phyloP scores from a whole-genome alignment of 805 yeast genomes.

The Kodamaea neixiangensis region DNA sequence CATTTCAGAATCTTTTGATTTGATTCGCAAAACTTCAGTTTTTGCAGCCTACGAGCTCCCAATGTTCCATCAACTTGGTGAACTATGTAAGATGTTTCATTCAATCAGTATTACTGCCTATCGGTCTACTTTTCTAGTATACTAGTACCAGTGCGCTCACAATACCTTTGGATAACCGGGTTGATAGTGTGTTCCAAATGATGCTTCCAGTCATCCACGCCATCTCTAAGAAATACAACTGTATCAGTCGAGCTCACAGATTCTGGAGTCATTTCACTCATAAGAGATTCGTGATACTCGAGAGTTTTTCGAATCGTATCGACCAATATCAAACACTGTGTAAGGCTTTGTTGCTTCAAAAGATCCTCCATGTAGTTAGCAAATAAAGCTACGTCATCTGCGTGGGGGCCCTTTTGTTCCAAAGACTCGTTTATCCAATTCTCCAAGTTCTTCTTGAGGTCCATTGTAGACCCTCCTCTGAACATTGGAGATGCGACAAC shows the following conservation, averaged over 20 bases:
- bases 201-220: conserved; percentile 23
- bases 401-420: conserved; percentile 37
- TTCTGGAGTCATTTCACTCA: not conserved
- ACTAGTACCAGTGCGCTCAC: conserved; percentile 4
- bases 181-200: conserved; percentile 10
- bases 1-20: conserved; percentile 1
- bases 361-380: conserved; percentile 19
- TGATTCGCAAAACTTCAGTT: too few relatives aligned
- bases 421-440: conserved; percentile 32
- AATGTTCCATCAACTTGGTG: not conserved
- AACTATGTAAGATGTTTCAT: too few relatives aligned
- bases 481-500: conserved; percentile 12
- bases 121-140: not conserved
- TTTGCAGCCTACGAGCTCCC: too few relatives aligned
- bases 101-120: too few relatives aligned
- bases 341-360: conserved; percentile 16
- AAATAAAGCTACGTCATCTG: conserved; percentile 30
- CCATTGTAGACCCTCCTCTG: conserved; percentile 14
- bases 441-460: conserved; percentile 14
- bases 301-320: conserved; percentile 12
- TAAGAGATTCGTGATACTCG: conserved; percentile 10
- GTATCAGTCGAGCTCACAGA: not conserved
- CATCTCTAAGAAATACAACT: conserved; percentile 10
- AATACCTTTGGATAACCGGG: conserved; percentile 5
- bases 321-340: conserved; percentile 21